Conservation (phyloP, 371 early-diverging fungal species). For the Mortierella sp. region DNA sequence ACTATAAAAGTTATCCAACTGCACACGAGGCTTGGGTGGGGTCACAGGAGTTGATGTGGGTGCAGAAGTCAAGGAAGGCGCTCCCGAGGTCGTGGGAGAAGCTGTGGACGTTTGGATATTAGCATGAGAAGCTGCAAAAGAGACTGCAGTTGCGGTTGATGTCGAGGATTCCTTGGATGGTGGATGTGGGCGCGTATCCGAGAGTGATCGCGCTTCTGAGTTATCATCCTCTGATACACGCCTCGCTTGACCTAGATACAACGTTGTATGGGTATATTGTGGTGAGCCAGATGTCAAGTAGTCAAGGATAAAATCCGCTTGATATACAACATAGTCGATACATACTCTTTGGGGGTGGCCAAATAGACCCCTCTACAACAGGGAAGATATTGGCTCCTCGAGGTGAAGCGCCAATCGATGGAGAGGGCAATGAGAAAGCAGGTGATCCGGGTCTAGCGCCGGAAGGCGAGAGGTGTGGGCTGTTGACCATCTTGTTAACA, state of each 20-base stretch:
- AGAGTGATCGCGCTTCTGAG: constrained; percentile 6
- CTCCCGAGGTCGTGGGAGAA: constrained; percentile 8
- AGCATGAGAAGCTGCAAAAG: constrained; percentile 15
- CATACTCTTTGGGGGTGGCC: constrained; percentile 26
- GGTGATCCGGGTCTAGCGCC: constrained; percentile 16
- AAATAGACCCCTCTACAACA: constrained; percentile 13
- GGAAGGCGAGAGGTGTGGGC: constrained; percentile 17
- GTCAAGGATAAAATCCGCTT: background rate
- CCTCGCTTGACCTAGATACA: constrained; percentile 1
- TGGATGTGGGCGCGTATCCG: constrained; percentile 17
- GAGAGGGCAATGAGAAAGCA: constrained; percentile 9
- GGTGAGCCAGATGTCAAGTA: background rate
- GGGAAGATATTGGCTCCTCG: constrained; percentile 9
- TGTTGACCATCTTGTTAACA: constrained; percentile 11
- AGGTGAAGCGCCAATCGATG: background rate
- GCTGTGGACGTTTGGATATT: constrained; percentile 1
- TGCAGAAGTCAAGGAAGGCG: background rate
- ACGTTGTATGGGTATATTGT: background rate
- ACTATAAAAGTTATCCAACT: constrained; percentile 51
- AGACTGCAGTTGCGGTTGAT: constrained; percentile 10
- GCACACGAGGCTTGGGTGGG: constrained; percentile 17
- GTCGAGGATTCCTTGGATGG: constrained; percentile 35
- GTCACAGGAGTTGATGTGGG: background rate
- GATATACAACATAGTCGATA: background rate
- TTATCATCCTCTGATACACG: constrained; percentile 21